phyloP scores from a whole-genome alignment of 2,329 filamentous ascomycete genomes.

The Proliferodiscus dingleyae region DNA sequence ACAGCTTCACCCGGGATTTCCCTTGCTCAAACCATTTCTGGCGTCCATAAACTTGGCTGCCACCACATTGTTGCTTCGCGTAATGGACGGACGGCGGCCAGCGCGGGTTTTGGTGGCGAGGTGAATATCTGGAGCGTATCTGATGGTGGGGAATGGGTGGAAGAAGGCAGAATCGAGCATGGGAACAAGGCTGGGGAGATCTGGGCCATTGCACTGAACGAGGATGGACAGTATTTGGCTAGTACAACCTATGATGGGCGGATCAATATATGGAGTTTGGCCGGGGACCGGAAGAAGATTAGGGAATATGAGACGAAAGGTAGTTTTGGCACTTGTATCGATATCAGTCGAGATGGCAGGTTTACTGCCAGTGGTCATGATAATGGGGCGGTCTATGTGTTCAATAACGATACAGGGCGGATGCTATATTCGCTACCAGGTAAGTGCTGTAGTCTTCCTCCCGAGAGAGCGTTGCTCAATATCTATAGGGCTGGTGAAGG shows the following conservation, averaged over 20 bases:
- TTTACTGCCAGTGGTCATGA: constrained; percentile 91
- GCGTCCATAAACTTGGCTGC: constrained; percentile 81
- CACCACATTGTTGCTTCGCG: constrained; percentile 76
- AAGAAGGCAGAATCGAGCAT: constrained; percentile 45
- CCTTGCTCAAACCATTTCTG: constrained; percentile 71
- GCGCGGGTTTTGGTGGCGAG: constrained; percentile 84
- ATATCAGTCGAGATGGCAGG: constrained; percentile 72
- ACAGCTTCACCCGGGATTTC: constrained; percentile 68
- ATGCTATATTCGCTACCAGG: constrained; percentile 81
- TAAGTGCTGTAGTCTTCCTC: constrained; percentile 34
- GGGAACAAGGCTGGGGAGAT: constrained; percentile 62
- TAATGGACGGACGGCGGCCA: constrained; percentile 69
- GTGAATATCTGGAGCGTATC: constrained; percentile 74
- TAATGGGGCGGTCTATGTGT: constrained; percentile 87
- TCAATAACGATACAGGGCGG: constrained; percentile 84
- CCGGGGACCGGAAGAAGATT: constrained; percentile 56
- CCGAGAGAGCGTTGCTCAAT: constrained; percentile 20
- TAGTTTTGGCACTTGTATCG: constrained; percentile 85
- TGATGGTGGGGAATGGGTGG: constrained; percentile 51
- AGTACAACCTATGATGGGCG: constrained; percentile 82
- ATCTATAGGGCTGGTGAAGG: constrained; percentile 69
- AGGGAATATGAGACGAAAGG: constrained; percentile 87
- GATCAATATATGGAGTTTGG: constrained; percentile 80
- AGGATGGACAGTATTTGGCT: constrained; percentile 80
- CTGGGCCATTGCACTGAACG: constrained; percentile 84